Base-by-base conservation (phyloP, 2,329 filamentous ascomycete species). In the Herpotrichia juniperi region DNA sequence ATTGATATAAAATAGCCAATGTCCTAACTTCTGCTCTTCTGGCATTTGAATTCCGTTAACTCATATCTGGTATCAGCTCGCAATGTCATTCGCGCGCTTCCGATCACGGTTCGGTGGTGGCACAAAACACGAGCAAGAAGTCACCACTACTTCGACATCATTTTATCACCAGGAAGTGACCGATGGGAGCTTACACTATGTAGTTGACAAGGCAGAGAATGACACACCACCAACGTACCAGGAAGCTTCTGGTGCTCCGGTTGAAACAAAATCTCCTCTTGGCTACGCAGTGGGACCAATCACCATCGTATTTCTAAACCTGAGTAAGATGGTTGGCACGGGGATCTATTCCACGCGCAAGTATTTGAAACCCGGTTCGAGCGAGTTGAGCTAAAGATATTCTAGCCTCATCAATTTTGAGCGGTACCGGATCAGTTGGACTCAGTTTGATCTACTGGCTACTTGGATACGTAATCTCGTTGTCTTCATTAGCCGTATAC, bases 281-380 rank as follows among this genome's bases (percentile, higher is more conserved):
- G 86, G 84, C 0, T 86, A 86, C 55, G 72, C 81, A 10, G 84
- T 87, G 14, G 79, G 79, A 8, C 79, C 77, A 50, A 55, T 82
- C 4, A 83, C 84, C 0, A 81, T 85, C 21, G 73, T 87, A 26
- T 85, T 85, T 32, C 65, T 87, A 47, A 87, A 87, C 53, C 67
- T 87, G 34, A 83, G 81, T 51, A 80, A 81, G 68, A 87, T 87
- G 83, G 75, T 87, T 40, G 85, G 85, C 1, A 87, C 83, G 0
- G 84, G 84, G 42, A 80, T 86, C n/a, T 86, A 84, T 51, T 87
- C 84, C 0, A 87, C 85, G 0, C 85, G 84, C 86, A 62, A 61
- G 83, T 75, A 28, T 22, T 21, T 22, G 7, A 14, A 25, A 17
- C 10, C 39, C 19, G 21, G 14, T 9, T 16, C 34, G 7, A 16